A percentile compares a stretch with the other conserved stretches of the same genome.
Conservation (phyloP, 768 basidiomycete genomes). For the Boletales sp. region DNA sequence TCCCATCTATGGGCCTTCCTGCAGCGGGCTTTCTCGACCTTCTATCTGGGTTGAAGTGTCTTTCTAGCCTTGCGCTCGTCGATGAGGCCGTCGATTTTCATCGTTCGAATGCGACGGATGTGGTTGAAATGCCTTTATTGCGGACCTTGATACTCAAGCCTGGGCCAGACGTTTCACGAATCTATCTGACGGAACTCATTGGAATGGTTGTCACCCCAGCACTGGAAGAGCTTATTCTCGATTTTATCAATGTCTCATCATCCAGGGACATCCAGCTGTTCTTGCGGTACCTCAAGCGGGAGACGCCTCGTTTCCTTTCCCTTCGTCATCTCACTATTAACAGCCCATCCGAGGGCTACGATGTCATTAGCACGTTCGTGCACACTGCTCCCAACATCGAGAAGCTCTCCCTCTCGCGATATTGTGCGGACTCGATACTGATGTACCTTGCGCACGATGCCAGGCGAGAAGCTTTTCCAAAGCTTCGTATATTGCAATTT, state of each 20-base stretch:
- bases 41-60: slow-evolving; percentile 19
- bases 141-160: slow-evolving; percentile 21
- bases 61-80: slow-evolving; percentile 22
- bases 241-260: slow-evolving; percentile 24
- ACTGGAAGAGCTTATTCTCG: slow-evolving; percentile 21
- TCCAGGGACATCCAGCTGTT: slow-evolving; percentile 28
- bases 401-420: slow-evolving; percentile 24
- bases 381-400: slow-evolving; percentile 24
- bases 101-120: slow-evolving; percentile 2
- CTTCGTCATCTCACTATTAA: slow-evolving; percentile 19
- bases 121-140: slow-evolving; percentile 18
- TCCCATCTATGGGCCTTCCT: slow-evolving; percentile 21
- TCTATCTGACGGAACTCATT: slow-evolving; percentile 24
- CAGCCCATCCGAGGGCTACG: slow-evolving; percentile 24
- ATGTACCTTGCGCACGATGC: slow-evolving; percentile 23
- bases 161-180: slow-evolving; percentile 26
- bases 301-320: slow-evolving; percentile 22
- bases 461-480: slow-evolving; percentile 25
- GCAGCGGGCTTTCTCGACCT: slow-evolving; percentile 17
- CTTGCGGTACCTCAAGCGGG: slow-evolving; percentile 26
- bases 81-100: slow-evolving; percentile 29
- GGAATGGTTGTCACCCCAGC: slow-evolving; percentile 22
- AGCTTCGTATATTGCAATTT: slow-evolving; percentile 15
- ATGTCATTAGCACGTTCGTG: slow-evolving; percentile 21
- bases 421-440: slow-evolving; percentile 21